Percentiles rank a stretch among this genome's conserved stretches.
These are phyloP conservation scores for Oenanthe sinensis DNA, from an alignment of 129 eudicot species.

Conservation along the genomic window DNA sequence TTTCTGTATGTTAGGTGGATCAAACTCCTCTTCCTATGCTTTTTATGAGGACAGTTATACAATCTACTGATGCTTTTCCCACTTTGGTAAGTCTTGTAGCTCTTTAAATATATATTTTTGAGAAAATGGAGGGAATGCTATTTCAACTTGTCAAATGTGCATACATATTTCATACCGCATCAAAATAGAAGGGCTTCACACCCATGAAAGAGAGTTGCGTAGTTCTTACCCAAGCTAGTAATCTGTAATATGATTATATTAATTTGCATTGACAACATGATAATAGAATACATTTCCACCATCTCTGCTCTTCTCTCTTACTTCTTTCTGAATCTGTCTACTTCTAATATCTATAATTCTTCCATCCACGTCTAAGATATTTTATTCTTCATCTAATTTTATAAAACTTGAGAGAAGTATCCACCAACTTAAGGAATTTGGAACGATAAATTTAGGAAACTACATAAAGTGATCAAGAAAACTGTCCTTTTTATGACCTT, in stretches of 20 bases:
- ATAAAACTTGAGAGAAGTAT: too few relatives aligned
- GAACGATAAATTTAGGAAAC: background rate
- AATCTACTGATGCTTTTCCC: conserved; percentile 86
- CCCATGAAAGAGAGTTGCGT: background rate
- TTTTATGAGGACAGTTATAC: conserved; percentile 94
- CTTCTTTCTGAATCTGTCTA: too few relatives aligned
- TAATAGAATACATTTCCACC: background rate
- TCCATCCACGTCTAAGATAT: background rate
- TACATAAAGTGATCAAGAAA: background rate
- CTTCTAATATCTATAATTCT: background rate
- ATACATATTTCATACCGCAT: background rate
- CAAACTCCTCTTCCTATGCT: conserved; percentile 86
- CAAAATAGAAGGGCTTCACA: background rate
- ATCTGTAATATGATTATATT: too few relatives aligned
- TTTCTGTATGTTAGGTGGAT: conserved; percentile 49
- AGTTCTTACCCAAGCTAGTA: background rate
- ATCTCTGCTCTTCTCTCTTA: background rate
- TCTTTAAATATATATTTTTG: background rate
- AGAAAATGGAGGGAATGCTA: background rate
- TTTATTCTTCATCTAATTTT: background rate
- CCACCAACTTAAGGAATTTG: too few relatives aligned
- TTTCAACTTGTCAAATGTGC: background rate
- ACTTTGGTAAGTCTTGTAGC: conserved; percentile 48
- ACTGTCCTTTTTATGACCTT: background rate
- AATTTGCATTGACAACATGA: background rate